A percentile compares a stretch with the other conserved stretches of the same genome.
Evolutionary conservation across 2,329 filamentous ascomycete genomes (phyloP).

Genomic region (Stemphylium beticola): DNA sequence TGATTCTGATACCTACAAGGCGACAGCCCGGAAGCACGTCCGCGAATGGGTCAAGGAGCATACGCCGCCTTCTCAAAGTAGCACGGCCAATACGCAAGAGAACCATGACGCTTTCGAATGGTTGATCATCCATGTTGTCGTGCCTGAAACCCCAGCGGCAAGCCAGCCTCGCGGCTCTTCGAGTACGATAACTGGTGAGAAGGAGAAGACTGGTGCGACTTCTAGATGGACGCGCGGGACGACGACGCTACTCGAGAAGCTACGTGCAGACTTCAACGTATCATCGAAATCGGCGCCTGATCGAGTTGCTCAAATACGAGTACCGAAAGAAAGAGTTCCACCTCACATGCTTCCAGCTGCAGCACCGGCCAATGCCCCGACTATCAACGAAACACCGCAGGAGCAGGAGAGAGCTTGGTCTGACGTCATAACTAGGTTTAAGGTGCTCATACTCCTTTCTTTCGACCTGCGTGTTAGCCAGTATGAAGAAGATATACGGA

Average conservation of each 20-base stretch:
- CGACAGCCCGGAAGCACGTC: conserved; percentile 75
- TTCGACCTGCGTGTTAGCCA: conserved; percentile 91
- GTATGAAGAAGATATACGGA: conserved; percentile 96
- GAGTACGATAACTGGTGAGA: conserved; percentile 58
- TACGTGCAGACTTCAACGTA: conserved; percentile 88
- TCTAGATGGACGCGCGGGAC: conserved; percentile 81
- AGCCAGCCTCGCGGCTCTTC: conserved; percentile 72
- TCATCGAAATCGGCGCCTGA: conserved; percentile 75
- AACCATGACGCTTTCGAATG: conserved; percentile 97
- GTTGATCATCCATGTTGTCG: conserved; percentile 89
- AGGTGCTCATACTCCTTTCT: conserved; percentile 82
- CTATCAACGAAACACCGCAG: conserved; percentile 67
- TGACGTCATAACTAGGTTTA: conserved; percentile 85
- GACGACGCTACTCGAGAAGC: conserved; percentile 84
- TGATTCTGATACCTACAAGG: conserved; percentile 93
- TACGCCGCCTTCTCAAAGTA: conserved; percentile 61
- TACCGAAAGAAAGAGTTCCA: conserved; percentile 60
- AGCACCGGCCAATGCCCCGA: conserved; percentile 43
- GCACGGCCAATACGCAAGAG: conserved; percentile 72
- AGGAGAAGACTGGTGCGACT: conserved; percentile 69
- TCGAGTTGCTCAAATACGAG: conserved; percentile 82
- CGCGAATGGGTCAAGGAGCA: conserved; percentile 90
- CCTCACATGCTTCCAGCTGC: conserved; percentile 54
- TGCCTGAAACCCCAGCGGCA: conserved; percentile 82
- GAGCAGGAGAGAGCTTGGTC: conserved; percentile 84